Base-by-base conservation (phyloP, 805 yeast genomes). In the Pichia scutulata region DNA sequence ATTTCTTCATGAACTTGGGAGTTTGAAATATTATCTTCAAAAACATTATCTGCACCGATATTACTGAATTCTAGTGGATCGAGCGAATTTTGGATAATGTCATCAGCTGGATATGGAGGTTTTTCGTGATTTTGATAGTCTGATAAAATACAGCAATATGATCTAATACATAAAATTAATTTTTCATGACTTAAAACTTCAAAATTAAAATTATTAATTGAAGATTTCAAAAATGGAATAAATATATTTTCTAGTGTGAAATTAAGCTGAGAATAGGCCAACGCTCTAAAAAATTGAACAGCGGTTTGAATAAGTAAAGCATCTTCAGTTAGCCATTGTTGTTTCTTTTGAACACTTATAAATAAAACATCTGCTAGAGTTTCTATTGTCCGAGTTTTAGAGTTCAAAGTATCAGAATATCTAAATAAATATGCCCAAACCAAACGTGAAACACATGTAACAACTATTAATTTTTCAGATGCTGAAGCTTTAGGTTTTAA, bases 381-480 rank as follows among this genome's bases (percentile, higher is more conserved):
- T 51, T 85, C 95, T 46, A 93, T 72, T 49, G 83, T 84, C 59
- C 89, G 83, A 3, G 90, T 81, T 0, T 96, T 89, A 52, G 86
- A 84, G 62, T 92, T 93, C 57, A 92, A 69, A 0, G 97, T 85
- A 57, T 95, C 99, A 0, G 95, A 79, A 56, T 89, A 81, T 54
- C 98, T 73, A 65, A 83, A 88, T 23, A 89, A 69, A 62, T 86
- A 93, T 0, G 90, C 95, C 99, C 99, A 93, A 0, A 87, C 67
- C 30, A 95, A 70, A 51, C 97, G 70, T 0, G 95, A 76, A 4
- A 84, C 68, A 50, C 90, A 82, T 0, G 80, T 78, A 16, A 86
- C 75, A 41, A 81, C 75, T 3, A 78, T 77, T 0, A 78, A 72
- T 57, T 84, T 80, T 46, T 73, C 75, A 0, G 69, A 61, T 13